A percentile compares a stretch with the other conserved stretches of the same genome.
These are phyloP conservation scores for Dryas drummondii DNA, from an alignment of 306 rosid genomes.

Conservation along the genomic window DNA sequence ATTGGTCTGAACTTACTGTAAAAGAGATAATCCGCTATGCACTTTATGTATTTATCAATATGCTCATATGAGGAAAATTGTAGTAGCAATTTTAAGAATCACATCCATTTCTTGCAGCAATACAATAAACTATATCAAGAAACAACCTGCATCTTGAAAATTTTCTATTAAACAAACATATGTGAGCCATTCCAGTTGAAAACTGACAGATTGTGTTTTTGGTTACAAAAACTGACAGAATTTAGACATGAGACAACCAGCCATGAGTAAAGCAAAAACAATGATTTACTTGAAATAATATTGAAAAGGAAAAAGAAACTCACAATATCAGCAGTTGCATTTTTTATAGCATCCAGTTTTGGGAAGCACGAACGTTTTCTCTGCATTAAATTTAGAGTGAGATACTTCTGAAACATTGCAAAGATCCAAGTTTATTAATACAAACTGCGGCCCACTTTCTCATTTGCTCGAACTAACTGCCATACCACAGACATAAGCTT, in stretches of 20 bases:
- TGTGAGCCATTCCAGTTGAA: not conserved
- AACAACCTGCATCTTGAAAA: not conserved
- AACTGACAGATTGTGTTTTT: not conserved
- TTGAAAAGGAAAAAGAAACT: slow-evolving; percentile 40
- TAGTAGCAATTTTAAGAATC: not conserved
- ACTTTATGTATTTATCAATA: not conserved
- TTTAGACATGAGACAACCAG: not conserved
- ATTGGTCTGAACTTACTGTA: not conserved
- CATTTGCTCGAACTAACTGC: not conserved
- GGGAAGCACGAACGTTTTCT: slow-evolving; percentile 84
- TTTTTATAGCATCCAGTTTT: slow-evolving; percentile 78
- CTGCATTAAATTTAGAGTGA: slow-evolving; percentile 45
- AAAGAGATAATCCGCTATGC: not conserved
- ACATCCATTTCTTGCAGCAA: not conserved
- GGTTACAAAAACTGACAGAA: not conserved
- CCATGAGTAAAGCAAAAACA: slow-evolving; percentile 4
- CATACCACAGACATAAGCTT: not conserved
- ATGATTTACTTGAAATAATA: not conserved
- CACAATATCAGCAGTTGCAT: slow-evolving; percentile 87
- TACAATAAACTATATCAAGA: not conserved
- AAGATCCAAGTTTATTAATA: not conserved
- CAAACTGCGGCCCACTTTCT: not conserved
- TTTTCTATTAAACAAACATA: not conserved
- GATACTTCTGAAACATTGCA: slow-evolving; percentile 5
- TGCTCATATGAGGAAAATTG: too few species aligned